A percentile compares a stretch with the other conserved stretches of the same genome.
Conservation (phyloP, 805 yeast genomes). For the Candida arabinofermentans region DNA sequence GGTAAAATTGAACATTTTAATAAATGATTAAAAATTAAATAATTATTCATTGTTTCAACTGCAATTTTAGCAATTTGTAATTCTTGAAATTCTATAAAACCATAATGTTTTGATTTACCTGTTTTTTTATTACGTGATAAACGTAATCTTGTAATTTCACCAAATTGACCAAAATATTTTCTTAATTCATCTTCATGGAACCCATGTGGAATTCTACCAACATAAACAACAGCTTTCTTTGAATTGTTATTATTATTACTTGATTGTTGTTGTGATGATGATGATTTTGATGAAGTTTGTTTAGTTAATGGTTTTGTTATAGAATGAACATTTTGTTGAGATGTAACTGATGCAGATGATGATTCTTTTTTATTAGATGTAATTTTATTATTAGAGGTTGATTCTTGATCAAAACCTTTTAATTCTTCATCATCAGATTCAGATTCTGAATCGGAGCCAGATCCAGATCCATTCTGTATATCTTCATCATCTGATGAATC, state of each 20-base stretch:
- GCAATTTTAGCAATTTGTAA: constrained; percentile 81
- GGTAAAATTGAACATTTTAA: constrained; percentile 59
- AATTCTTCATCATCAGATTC: constrained; percentile 15
- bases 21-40: constrained; percentile 82
- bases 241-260: constrained; percentile 12
- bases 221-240: constrained; percentile 69
- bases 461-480: constrained; percentile 3
- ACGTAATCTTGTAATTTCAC: constrained; percentile 72
- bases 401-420: constrained; percentile 15
- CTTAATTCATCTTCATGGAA: constrained; percentile 79
- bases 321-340: constrained; percentile 20
- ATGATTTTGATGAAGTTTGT: constrained; percentile 4
- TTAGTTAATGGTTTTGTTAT: constrained; percentile 20
- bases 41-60: constrained; percentile 94
- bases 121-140: constrained; percentile 86
- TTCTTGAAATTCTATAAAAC: constrained; percentile 77
- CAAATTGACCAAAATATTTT: constrained; percentile 87
- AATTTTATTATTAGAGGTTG: not conserved
- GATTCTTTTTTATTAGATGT: not conserved
- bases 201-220: constrained; percentile 91
- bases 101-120: constrained; percentile 89
- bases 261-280: too few species aligned
- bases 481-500: constrained; percentile 7
- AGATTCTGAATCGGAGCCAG: too few species aligned
- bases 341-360: constrained; percentile 6